Percentiles rank a stretch among this genome's conserved stretches.
Conservation (phyloP, 257 asterid genomes). For the Solanum ossicruentum region DNA sequence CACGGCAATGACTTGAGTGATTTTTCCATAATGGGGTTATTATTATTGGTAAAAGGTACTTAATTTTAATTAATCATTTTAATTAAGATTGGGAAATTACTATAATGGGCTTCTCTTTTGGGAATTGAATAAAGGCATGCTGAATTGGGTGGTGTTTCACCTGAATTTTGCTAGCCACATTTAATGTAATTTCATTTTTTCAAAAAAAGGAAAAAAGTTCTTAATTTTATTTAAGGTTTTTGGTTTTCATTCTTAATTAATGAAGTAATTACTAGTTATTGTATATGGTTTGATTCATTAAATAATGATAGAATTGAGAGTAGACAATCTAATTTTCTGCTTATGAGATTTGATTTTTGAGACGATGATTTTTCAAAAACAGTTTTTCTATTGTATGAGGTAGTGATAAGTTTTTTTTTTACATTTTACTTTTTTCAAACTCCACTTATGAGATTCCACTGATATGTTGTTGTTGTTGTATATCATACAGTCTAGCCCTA, state of each 20-base stretch:
- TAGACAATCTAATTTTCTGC: too few species aligned
- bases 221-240: not conserved
- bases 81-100: slow-evolving; percentile 2
- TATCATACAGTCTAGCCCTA: not conserved
- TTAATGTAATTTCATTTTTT: not conserved
- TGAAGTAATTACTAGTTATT: not conserved
- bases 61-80: not conserved
- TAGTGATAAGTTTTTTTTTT: too few species aligned
- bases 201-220: not conserved
- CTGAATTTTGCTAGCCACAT: not conserved
- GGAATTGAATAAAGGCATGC: not conserved
- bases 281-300: not conserved
- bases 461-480: too few species aligned
- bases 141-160: not conserved
- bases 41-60: not conserved
- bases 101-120: slow-evolving; percentile 9
- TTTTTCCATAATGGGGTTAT: not conserved
- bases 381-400: too few species aligned
- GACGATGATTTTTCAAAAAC: accelerated
- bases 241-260: not conserved
- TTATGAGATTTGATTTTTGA: too few species aligned
- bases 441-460: too few species aligned
- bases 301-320: not conserved
- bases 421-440: too few species aligned
- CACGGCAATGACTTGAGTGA: slow-evolving; percentile 58